phyloP scores from a whole-genome alignment of 441 rosid genomes.

The Breynia disticha region DNA sequence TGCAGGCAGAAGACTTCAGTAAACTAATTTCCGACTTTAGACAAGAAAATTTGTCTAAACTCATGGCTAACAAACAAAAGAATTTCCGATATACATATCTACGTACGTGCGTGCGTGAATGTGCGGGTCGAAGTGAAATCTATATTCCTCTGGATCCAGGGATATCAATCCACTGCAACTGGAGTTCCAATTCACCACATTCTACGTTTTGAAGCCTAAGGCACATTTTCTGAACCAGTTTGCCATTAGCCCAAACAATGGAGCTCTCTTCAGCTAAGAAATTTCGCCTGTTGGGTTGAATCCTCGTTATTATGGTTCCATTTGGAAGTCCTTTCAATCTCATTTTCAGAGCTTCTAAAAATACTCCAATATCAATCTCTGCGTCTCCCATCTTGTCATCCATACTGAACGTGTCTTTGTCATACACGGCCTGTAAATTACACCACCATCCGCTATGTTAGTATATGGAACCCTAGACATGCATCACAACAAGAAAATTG shows the following conservation, averaged over 20 bases:
- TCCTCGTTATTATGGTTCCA: constrained; percentile 47
- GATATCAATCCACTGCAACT: constrained; percentile 65
- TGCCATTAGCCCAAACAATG: constrained; percentile 37
- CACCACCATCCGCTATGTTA: no score
- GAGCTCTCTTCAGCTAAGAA: constrained; percentile 58
- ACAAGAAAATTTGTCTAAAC: no score
- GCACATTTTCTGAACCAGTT: constrained; percentile 47
- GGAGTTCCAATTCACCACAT: constrained; percentile 56
- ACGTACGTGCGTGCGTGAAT: no score
- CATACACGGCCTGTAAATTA: constrained; percentile 39
- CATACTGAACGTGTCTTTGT: constrained; percentile 51
- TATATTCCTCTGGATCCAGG: constrained; percentile 52
- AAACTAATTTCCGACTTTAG: no score
- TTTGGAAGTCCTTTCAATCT: constrained; percentile 25
- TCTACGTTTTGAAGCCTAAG: constrained; percentile 59
- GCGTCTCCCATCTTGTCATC: constrained; percentile 96
- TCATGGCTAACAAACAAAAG: no score
- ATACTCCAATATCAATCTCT: constrained; percentile 47
- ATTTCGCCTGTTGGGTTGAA: constrained; percentile 39
- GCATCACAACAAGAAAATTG: no score
- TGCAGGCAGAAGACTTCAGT: no score
- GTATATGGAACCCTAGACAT: no score
- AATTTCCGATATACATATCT: no score
- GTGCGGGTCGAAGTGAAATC: background rate
- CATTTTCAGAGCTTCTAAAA: constrained; percentile 46